Evolutionary conservation across 306 rosid genomes (phyloP).

Genomic region (Styphnolobium japonicum): DNA sequence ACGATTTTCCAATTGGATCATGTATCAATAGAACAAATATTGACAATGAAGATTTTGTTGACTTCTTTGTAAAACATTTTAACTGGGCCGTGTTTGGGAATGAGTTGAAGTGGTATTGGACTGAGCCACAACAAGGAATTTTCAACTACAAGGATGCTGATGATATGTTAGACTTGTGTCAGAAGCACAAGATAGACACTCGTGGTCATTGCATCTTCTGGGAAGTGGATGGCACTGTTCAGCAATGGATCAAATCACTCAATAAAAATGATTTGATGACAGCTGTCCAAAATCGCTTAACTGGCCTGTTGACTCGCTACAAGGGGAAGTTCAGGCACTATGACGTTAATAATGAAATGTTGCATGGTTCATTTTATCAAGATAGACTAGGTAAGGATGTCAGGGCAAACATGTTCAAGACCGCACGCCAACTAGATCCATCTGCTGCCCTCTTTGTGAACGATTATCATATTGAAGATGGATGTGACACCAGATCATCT

Average conservation of each 20-base stretch:
- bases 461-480: slow-evolving; percentile 87
- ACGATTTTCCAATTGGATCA: slow-evolving; percentile 82
- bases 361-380: slow-evolving; percentile 80
- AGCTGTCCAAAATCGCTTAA: slow-evolving; percentile 77
- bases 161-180: slow-evolving; percentile 65
- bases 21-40: slow-evolving; percentile 77
- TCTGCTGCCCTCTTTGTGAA: slow-evolving; percentile 68
- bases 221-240: slow-evolving; percentile 75
- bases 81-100: slow-evolving; percentile 98
- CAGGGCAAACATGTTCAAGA: slow-evolving; percentile 84
- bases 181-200: slow-evolving; percentile 55
- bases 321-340: slow-evolving; percentile 81
- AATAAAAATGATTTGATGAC: slow-evolving; percentile 56
- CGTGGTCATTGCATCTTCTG: slow-evolving; percentile 96
- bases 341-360: slow-evolving; percentile 94
- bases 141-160: slow-evolving; percentile 85
- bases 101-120: slow-evolving; percentile 96
- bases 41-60: slow-evolving; percentile 84
- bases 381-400: slow-evolving; percentile 71
- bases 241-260: slow-evolving; percentile 66
- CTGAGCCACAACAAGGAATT: slow-evolving; percentile 79
- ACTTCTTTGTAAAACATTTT: slow-evolving; percentile 70
- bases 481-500: slow-evolving; percentile 59
- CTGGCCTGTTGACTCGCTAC: slow-evolving; percentile 62
- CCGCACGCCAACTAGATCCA: slow-evolving; percentile 66